Conservation (phyloP, 371 early-diverging fungal species). For the Apophysomyces ossiformis region DNA sequence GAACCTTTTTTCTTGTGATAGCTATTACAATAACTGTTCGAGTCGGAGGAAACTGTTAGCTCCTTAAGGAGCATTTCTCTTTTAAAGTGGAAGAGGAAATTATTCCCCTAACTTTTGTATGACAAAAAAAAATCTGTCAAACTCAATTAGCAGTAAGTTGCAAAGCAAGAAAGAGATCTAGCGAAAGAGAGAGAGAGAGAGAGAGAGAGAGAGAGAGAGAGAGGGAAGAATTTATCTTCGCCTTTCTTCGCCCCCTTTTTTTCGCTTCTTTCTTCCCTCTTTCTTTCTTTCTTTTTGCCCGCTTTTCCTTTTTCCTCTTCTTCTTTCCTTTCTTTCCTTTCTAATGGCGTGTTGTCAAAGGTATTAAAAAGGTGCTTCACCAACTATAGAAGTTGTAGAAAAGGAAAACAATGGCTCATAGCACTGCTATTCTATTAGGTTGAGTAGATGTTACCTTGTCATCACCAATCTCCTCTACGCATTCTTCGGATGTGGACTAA, state of each 20-base stretch:
- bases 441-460: constrained; percentile 38
- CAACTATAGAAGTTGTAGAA: not conserved
- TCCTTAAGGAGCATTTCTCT: constrained; percentile 3
- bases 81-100: not conserved
- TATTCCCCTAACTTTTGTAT: not conserved
- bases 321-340: constrained; percentile 6
- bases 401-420: not conserved
- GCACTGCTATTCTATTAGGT: constrained; percentile 19
- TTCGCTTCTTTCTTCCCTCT: not conserved
- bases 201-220: too few relatives aligned
- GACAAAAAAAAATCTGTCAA: constrained; percentile 4
- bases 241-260: not conserved
- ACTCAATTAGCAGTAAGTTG: not conserved
- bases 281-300: constrained; percentile 9
- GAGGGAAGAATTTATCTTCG: not conserved
- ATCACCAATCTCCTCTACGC: constrained; percentile 39
- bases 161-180: too few relatives aligned
- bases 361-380: constrained; percentile 21
- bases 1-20: too few relatives aligned
- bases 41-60: not conserved
- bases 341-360: constrained; percentile 52
- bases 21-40: too few relatives aligned
- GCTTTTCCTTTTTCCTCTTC: constrained; percentile 12
- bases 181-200: too few relatives aligned
- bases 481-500: constrained; percentile 36